Evolutionary conservation across 2,329 filamentous ascomycete genomes (phyloP).

Genomic region (Mycosphaerelloides madeirae): DNA sequence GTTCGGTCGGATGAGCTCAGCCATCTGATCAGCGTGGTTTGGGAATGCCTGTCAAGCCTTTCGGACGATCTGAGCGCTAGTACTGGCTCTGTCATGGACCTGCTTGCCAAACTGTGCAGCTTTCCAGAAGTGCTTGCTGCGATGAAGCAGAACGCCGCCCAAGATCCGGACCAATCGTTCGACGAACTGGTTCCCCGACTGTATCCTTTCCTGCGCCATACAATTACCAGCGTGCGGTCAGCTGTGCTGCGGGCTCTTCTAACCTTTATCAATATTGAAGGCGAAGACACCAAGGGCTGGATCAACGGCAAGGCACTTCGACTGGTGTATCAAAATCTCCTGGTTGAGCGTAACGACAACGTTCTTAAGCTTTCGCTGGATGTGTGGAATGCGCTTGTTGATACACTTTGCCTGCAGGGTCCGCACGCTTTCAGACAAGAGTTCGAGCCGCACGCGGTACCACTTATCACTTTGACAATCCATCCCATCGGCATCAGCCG

Average conservation of each 20-base stretch:
- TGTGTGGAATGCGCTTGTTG: conserved; percentile 77
- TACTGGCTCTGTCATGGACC: conserved; percentile 97
- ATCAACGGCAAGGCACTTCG: conserved; percentile 83
- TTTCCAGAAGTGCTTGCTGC: conserved; percentile 88
- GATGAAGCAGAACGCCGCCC: conserved; percentile 84
- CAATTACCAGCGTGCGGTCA: conserved; percentile 89
- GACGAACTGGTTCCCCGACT: conserved; percentile 86
- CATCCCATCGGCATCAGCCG: conserved; percentile 90
- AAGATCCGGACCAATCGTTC: conserved; percentile 84
- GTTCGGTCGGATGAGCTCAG: conserved; percentile 74
- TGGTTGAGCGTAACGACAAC: conserved; percentile 83
- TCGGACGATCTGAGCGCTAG: conserved; percentile 95
- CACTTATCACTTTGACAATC: conserved; percentile 78
- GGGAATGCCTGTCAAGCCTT: conserved; percentile 94
- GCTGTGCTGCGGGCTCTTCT: conserved; percentile 88
- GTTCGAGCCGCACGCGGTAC: conserved; percentile 68
- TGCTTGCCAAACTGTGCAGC: conserved; percentile 89
- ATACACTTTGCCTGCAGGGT: conserved; percentile 57
- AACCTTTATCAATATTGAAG: conserved; percentile 85
- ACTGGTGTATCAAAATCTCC: conserved; percentile 87
- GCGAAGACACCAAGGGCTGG: conserved; percentile 78
- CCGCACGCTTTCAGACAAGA: conserved; percentile 64
- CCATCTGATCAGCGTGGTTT: conserved; percentile 85
- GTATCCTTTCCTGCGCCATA: conserved; percentile 94
- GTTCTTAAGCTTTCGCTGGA: conserved; percentile 79